phyloP scores from a whole-genome alignment of 2,329 filamentous ascomycete genomes.

The Lachnellula occidentalis region DNA sequence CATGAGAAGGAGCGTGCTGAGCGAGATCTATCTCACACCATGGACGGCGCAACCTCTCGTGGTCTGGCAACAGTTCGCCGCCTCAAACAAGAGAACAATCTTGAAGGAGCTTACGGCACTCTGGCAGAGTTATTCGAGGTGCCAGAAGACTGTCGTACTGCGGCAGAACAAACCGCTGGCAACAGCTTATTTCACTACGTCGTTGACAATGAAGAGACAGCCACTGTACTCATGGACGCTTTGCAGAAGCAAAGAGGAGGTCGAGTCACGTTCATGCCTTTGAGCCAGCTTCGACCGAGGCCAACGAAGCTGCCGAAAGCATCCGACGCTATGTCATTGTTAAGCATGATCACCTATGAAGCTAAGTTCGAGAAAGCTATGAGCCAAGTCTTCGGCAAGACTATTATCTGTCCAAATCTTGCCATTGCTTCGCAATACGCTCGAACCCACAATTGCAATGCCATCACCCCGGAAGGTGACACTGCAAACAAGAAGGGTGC shows the following conservation, averaged over 20 bases:
- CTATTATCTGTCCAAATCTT: constrained; percentile 87
- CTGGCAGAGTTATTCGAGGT: constrained; percentile 90
- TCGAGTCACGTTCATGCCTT: constrained; percentile 88
- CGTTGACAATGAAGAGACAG: constrained; percentile 85
- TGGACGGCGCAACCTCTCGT: constrained; percentile 82
- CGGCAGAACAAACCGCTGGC: constrained; percentile 89
- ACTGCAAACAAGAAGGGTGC: constrained; percentile 92
- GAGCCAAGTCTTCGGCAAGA: constrained; percentile 91
- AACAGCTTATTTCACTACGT: constrained; percentile 93
- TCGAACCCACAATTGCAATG: constrained; percentile 83
- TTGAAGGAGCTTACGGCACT: constrained; percentile 86
- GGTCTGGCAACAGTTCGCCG: constrained; percentile 83
- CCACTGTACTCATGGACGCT: constrained; percentile 72
- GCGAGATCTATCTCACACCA: constrained; percentile 70
- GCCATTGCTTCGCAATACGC: constrained; percentile 86
- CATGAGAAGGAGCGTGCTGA: constrained; percentile 76
- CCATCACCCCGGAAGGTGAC: constrained; percentile 92
- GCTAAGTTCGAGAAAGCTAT: constrained; percentile 76
- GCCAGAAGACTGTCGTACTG: constrained; percentile 75
- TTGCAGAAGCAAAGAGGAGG: constrained; percentile 77
- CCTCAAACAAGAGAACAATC: constrained; percentile 71
- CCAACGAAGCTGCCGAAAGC: constrained; percentile 74
- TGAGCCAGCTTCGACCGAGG: constrained; percentile 72
- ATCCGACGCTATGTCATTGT: constrained; percentile 79
- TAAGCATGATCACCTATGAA: constrained; percentile 80